These are phyloP conservation scores for Leccinum griseonigrum DNA, from an alignment of 1,284 basidiomycete species.

Conservation along the genomic window DNA sequence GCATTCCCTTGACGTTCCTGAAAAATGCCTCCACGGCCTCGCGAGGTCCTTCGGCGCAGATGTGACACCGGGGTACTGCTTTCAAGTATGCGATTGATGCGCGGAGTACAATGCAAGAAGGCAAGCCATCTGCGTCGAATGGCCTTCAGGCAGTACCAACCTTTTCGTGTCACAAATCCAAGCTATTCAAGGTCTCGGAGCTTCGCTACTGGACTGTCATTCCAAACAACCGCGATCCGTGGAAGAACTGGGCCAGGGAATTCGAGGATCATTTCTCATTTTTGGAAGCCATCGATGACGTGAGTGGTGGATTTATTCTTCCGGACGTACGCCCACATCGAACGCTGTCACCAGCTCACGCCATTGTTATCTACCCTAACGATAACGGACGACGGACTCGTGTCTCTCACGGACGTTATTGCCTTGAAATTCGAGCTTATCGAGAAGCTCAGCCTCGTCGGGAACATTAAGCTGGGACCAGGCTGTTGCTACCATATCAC, in stretches of 20 bases:
- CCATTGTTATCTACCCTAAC: slow-evolving; percentile 44
- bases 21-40: slow-evolving; percentile 62
- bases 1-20: slow-evolving; percentile 67
- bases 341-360: slow-evolving; percentile 12
- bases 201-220: slow-evolving; percentile 41
- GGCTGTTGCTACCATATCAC: slow-evolving; percentile 22
- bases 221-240: slow-evolving; percentile 33
- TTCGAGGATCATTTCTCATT: slow-evolving; percentile 42
- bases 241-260: slow-evolving; percentile 40
- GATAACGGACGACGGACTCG: slow-evolving; percentile 50
- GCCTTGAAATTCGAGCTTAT: slow-evolving; percentile 35
- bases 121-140: background rate
- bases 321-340: background rate
- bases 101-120: background rate
- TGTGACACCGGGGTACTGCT: slow-evolving; percentile 57
- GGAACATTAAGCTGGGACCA: slow-evolving; percentile 56
- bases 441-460: slow-evolving; percentile 56
- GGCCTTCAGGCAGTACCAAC: background rate
- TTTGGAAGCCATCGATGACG: slow-evolving; percentile 35
- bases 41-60: slow-evolving; percentile 61
- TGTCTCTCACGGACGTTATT: slow-evolving; percentile 40
- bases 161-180: slow-evolving; percentile 14
- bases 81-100: background rate
- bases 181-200: slow-evolving; percentile 41
- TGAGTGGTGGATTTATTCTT: slow-evolving; percentile 10